phyloP scores from a whole-genome alignment of 163 green algal species.

The Prototheca wickerhamii region DNA sequence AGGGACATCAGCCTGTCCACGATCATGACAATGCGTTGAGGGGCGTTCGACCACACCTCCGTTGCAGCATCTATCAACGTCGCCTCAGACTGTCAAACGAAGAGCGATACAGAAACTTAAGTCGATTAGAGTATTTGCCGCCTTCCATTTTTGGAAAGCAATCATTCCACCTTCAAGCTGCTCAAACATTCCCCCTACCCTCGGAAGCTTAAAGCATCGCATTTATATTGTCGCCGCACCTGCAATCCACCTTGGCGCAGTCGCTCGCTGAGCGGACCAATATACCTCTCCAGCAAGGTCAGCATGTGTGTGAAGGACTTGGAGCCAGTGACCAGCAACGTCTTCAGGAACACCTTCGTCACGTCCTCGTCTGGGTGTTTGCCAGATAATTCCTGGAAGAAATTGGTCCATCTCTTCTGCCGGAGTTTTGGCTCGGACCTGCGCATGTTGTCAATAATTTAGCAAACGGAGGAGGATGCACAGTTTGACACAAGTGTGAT shows the following conservation, averaged over 20 bases:
- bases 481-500: no score
- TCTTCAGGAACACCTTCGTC: slow-evolving; percentile 24
- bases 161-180: no score
- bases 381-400: no score
- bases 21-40: slow-evolving; percentile 46
- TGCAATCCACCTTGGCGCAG: no score
- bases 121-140: no score
- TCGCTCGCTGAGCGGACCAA: slow-evolving; percentile 30
- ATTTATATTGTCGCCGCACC: no score
- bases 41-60: slow-evolving; percentile 30
- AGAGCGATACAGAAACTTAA: background rate
- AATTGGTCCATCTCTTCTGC: slow-evolving; percentile 24
- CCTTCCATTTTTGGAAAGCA: no score
- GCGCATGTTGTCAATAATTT: no score
- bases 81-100: slow-evolving; percentile 21
- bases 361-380: no score
- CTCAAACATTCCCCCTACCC: no score
- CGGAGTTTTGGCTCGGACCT: slow-evolving; percentile 26
- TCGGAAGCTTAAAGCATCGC: no score
- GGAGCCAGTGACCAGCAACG: slow-evolving; percentile 51
- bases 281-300: slow-evolving; percentile 66
- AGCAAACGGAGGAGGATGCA: no score
- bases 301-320: slow-evolving; percentile 74
- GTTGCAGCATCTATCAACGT: slow-evolving; percentile 20
- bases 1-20: slow-evolving; percentile 62